Base-by-base conservation (phyloP, 441 rosid genomes). In the Manihot esculenta region DNA sequence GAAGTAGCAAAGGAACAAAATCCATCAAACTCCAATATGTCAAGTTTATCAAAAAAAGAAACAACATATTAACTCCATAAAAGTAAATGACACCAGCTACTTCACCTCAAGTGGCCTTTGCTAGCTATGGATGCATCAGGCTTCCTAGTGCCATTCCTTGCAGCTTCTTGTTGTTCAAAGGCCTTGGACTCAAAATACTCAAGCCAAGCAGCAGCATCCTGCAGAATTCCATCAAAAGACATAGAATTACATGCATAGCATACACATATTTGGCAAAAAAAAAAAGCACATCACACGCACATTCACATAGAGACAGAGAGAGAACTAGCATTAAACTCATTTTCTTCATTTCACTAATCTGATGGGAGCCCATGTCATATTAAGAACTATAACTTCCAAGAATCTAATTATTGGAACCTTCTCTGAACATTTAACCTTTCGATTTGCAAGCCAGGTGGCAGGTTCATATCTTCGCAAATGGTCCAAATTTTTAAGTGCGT, bases 141-240 rank as follows among this genome's bases (percentile, higher is more conserved):
- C 79, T 89, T 89, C 62, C 80, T 86, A 67, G 87, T 82, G 74
- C 94, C 94, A 81, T 81, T 83, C 47, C 84, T 76, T 24, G 85
- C 89, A 12, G 88, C 91, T 74, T 89, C 94, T 76, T 89, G 92
- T 78, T 87, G 90, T 70, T 89, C 94, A 58, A 85, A 76, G 60
- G 87, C 92, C 76, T 80, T 89, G 51, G 92, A 85, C 69, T 89
- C 90, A 78, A 89, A 89, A 67, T 89, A 89, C 72, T 87, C 90
- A 45, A 87, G 94, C 94, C 92, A 89, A 55, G 92, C 92, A 74
- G 88, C 92, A 82, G 94, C 90, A 79, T 89, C 91, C 94, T 89
- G 79, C 57, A 73, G 58, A 60, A 70, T 77, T 51, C 55, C 49
- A 62, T 68, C 15, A 49, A 65, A 74, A 47, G 30, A 18, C 20